Base-by-base conservation (phyloP, 345 rosid species). In the Salix arbutifolia region DNA sequence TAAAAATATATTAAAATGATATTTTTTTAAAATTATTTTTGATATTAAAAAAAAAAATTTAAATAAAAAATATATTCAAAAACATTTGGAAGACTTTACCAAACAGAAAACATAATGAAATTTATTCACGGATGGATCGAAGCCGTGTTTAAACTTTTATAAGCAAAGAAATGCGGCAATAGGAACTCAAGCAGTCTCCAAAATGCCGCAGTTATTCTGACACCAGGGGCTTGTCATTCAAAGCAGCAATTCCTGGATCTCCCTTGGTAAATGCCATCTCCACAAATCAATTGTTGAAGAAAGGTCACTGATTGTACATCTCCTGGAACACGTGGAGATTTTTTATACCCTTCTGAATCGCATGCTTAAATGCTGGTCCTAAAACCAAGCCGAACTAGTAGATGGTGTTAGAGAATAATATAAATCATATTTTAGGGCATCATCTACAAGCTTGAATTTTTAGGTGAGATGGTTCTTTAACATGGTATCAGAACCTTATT, bases 181-280 rank as follows among this genome's bases (percentile, higher is more conserved):
- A 50, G 56, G 9, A 8, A 50, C 56, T 50, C 85, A 96, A 78
- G 52, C 71, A 82, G 78, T 90, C 88, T 46, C 97, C 99, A 33
- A 96, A 91, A 1, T 89, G 83, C 91, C 91, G 85, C 19, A 93
- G 75, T 23, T 93, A 97, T 71, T 87, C 69, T 1, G 95, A 91
- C 53, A 96, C 99, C 6, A 96, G 95, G 71, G 93, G 98, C 68
- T 85, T 90, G 74, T 93, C 99, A 31, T 87, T 90, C 85, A 93
- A 73, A 40, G 96, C 92, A 26, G 97, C 95, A 17, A 96, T 90
- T 44, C 94, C 94, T 0, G 97, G 98, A 78, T 91, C 92, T 74
- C 98, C 99, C 85, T 90, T 96, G 72, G 99, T 98, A 8, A 96
- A 96, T 78, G 94, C 99, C 99, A 96, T 94, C 84, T 96, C 99